Evolutionary conservation across 768 basidiomycete genomes (phyloP).

Genomic region (Russula griseocarnosa): DNA sequence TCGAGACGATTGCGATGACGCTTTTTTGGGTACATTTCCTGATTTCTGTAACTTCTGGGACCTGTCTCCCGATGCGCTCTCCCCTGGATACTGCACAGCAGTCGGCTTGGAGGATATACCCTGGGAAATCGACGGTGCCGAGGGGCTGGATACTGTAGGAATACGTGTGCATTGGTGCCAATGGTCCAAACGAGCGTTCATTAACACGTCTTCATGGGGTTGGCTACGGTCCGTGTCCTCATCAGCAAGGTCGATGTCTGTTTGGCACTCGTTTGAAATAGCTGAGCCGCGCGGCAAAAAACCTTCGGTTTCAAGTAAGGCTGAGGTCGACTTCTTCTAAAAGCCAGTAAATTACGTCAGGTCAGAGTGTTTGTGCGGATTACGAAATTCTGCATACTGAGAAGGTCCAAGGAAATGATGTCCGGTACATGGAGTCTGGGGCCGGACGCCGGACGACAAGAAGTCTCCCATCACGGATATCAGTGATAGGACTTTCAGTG

Average conservation of each 20-base stretch:
- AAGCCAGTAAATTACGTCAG: neutral
- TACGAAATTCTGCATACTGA: neutral
- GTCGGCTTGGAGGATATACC: neutral
- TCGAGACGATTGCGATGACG: neutral
- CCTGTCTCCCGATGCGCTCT: neutral
- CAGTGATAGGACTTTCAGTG: neutral
- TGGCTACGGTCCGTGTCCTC: neutral
- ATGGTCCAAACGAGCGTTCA: neutral
- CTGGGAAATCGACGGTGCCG: neutral
- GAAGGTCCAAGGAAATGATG: neutral
- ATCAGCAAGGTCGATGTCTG: neutral
- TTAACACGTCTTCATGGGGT: neutral
- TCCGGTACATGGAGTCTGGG: neutral
- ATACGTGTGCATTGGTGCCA: neutral
- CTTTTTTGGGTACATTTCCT: neutral
- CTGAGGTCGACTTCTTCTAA: neutral
- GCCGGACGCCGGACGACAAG: neutral
- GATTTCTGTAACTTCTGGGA: neutral
- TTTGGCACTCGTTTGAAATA: neutral
- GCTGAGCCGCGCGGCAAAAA: neutral
- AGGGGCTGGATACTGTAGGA: neutral
- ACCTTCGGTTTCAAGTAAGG: too few species aligned
- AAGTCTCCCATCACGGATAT: neutral
- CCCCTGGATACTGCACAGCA: neutral
- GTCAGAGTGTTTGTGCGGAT: neutral